These are phyloP conservation scores for Mycocentrospora acerina DNA, from an alignment of 2,329 filamentous ascomycete species.

Conservation along the genomic window DNA sequence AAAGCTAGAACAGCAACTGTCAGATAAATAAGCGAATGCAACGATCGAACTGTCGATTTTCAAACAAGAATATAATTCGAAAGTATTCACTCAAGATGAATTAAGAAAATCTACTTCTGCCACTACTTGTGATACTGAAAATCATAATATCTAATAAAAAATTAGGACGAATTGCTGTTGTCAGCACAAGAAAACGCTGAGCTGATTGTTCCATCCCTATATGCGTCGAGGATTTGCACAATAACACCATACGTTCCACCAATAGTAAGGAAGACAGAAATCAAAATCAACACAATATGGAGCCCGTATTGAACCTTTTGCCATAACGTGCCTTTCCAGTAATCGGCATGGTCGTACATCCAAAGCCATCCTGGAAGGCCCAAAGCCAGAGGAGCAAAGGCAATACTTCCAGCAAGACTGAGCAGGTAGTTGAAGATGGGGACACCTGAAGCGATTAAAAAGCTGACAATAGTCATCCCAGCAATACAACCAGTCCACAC, in stretches of 20 bases:
- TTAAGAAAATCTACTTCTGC: no score
- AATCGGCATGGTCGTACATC: slow-evolving; percentile 52
- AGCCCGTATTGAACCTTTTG: slow-evolving; percentile 44
- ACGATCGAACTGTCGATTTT: no score
- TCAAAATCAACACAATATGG: slow-evolving; percentile 46
- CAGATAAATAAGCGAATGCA: no score
- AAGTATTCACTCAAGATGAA: no score
- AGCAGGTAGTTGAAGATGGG: slow-evolving; percentile 58
- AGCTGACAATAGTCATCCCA: slow-evolving; percentile 47
- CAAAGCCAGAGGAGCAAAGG: slow-evolving; percentile 55
- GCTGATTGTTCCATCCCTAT: slow-evolving; percentile 51
- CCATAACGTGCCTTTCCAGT: slow-evolving; percentile 38
- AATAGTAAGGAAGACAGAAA: slow-evolving; percentile 52
- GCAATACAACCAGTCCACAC: slow-evolving; percentile 54
- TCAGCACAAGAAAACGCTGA: slow-evolving; percentile 34
- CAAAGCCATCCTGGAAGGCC: slow-evolving; percentile 53
- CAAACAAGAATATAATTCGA: no score
- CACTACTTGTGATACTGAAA: no score
- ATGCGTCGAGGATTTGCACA: slow-evolving; percentile 55
- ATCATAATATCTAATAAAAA: no score
- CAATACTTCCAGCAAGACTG: slow-evolving; percentile 52
- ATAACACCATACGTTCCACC: slow-evolving; percentile 55
- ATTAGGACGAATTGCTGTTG: slow-evolving; percentile 32
- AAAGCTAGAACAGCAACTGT: no score
- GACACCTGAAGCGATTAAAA: slow-evolving; percentile 56